These are phyloP conservation scores for Yarrowia porcina DNA, from an alignment of 805 yeast species.

Conservation along the genomic window DNA sequence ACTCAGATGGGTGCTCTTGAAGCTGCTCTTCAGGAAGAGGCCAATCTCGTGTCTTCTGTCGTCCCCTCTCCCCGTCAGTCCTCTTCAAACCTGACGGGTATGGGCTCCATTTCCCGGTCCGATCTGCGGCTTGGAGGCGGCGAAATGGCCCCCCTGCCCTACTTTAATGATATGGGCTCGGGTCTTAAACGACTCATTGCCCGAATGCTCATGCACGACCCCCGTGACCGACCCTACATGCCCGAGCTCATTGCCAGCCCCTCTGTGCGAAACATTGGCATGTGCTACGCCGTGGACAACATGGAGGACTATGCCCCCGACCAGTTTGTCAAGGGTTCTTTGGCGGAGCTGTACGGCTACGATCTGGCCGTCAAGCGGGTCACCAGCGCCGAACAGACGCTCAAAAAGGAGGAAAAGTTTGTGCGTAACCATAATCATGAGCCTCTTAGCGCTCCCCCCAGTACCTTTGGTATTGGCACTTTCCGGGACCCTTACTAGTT, in stretches of 20 bases:
- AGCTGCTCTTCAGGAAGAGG: conserved; percentile 23
- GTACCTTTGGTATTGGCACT: conserved; percentile 22
- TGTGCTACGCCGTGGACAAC: conserved; percentile 29
- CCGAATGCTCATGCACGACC: conserved; percentile 31
- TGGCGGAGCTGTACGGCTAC: conserved; percentile 19
- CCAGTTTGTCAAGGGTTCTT: conserved; percentile 19
- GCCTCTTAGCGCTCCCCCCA: conserved; percentile 16
- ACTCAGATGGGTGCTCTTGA: conserved; percentile 21
- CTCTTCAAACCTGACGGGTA: background rate
- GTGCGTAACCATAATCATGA: conserved; percentile 23
- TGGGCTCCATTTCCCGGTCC: conserved; percentile 20
- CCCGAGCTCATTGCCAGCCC: conserved; percentile 27
- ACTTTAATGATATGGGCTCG: conserved; percentile 31
- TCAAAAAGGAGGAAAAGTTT: conserved; percentile 18
- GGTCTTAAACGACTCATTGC: conserved; percentile 30
- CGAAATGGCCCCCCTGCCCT: conserved; percentile 28
- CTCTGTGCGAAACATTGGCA: conserved; percentile 29
- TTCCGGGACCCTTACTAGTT: conserved; percentile 20
- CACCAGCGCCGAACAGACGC: conserved; percentile 5
- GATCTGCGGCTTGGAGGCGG: conserved; percentile 20
- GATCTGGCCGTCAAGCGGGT: conserved; percentile 5
- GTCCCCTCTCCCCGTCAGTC: conserved; percentile 19
- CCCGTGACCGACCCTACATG: conserved; percentile 28
- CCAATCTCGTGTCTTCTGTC: conserved; percentile 10
- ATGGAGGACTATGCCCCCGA: conserved; percentile 25